Conservation (phyloP, 805 yeast genomes). For the Candida insectalens region DNA sequence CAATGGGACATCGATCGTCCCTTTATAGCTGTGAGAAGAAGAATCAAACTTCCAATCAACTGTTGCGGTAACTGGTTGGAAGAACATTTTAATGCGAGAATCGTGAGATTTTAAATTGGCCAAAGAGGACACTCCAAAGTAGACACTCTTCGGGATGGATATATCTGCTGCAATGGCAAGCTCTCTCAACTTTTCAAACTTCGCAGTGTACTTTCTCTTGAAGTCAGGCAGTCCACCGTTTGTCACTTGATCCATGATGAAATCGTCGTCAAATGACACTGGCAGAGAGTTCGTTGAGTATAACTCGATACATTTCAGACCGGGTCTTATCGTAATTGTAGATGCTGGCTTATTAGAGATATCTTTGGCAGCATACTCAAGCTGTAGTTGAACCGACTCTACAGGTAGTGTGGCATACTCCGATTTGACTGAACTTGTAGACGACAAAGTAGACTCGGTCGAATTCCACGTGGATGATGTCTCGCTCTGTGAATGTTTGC, state of each 20-base stretch:
- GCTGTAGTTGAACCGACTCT: too few species aligned
- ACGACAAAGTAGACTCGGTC: too few species aligned
- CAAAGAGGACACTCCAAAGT: conserved; percentile 6
- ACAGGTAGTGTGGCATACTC: too few species aligned
- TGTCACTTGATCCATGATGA: conserved; percentile 6
- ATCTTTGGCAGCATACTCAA: too few species aligned
- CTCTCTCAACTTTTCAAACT: background rate
- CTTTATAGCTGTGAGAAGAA: conserved; percentile 1
- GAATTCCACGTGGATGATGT: too few species aligned
- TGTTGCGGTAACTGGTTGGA: conserved; percentile 4
- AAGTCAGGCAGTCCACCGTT: conserved; percentile 7
- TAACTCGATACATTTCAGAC: background rate
- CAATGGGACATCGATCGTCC: conserved; percentile 6
- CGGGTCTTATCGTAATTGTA: background rate
- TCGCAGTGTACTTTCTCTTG: conserved; percentile 7
- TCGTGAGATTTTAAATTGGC: conserved; percentile 2
- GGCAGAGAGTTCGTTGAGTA: conserved; percentile 3
- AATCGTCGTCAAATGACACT: conserved; percentile 2
- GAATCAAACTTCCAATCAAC: conserved; percentile 7
- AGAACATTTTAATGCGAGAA: conserved; percentile 5
- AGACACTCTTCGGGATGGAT: conserved; percentile 6
- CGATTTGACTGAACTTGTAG: too few species aligned
- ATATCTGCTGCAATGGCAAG: background rate
- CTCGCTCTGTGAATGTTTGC: too few species aligned
- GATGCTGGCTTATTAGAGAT: background rate